Evolutionary conservation across 768 basidiomycete species (phyloP).

Genomic region (Tulasnella sp.): DNA sequence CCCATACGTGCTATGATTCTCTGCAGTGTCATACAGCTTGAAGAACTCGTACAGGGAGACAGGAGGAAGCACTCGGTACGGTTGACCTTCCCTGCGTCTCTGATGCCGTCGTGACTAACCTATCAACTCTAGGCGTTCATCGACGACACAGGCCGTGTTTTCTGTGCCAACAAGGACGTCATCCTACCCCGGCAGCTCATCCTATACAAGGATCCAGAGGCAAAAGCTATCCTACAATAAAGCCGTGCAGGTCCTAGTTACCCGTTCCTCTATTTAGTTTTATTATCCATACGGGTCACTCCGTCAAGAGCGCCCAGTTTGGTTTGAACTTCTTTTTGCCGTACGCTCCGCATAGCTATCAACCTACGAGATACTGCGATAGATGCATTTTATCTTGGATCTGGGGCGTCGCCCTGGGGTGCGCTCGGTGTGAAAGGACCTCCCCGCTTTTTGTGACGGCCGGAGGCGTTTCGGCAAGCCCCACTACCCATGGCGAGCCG

Average conservation of each 20-base stretch:
- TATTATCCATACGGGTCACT: background rate
- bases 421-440: no score
- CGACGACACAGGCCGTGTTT: background rate
- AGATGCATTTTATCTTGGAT: background rate
- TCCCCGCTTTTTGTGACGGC: no score
- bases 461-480: background rate
- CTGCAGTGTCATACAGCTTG: background rate
- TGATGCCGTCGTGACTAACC: background rate
- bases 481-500: no score
- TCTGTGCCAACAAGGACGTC: constrained; percentile 9
- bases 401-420: background rate
- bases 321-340: background rate
- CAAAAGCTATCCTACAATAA: background rate
- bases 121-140: background rate
- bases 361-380: background rate
- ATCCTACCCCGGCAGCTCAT: constrained; percentile 11
- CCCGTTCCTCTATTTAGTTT: background rate
- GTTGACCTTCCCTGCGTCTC: background rate
- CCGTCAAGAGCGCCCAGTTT: background rate
- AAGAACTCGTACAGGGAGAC: background rate
- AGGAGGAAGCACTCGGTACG: background rate
- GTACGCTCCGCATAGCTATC: background rate
- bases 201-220: background rate
- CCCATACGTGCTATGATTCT: constrained; percentile 2
- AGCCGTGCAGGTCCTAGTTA: background rate